Percentiles rank a stretch among this genome's conserved stretches.
phyloP scores from a whole-genome alignment of 768 basidiomycete genomes.

The Trametes maxima region DNA sequence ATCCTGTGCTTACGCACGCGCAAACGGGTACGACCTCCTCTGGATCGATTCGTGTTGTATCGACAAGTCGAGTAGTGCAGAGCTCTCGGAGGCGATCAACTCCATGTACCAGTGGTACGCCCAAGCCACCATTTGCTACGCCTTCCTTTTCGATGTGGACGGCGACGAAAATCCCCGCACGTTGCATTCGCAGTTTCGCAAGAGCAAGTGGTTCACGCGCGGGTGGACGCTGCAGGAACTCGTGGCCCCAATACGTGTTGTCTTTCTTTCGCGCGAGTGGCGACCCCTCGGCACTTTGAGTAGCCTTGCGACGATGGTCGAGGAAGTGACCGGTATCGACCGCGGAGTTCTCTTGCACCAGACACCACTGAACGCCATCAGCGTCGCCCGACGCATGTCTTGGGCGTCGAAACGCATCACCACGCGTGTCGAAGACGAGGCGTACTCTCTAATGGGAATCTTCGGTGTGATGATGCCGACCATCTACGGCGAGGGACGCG shows the following conservation, averaged over 20 bases:
- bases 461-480: slow-evolving; percentile 11
- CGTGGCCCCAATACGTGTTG: slow-evolving; percentile 1
- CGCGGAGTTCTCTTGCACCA: background rate
- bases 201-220: slow-evolving; percentile 10
- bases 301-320: background rate
- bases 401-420: slow-evolving; percentile 9
- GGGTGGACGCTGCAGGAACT: slow-evolving; percentile 17
- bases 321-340: background rate
- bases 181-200: background rate
- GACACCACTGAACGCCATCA: background rate
- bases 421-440: slow-evolving; percentile 14
- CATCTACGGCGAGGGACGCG: slow-evolving; percentile 10
- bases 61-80: slow-evolving; percentile 13
- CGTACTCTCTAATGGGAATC: slow-evolving; percentile 13
- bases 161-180: background rate
- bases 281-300: background rate
- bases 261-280: slow-evolving; percentile 10
- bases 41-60: slow-evolving; percentile 11
- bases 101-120: slow-evolving; percentile 13
- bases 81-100: slow-evolving; percentile 15
- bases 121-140: slow-evolving; percentile 4
- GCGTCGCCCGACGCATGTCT: slow-evolving; percentile 6
- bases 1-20: background rate
- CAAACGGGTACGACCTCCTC: background rate
- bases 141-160: slow-evolving; percentile 6